Evolutionary conservation across 352 stramenopile species (phyloP), one percentile per base, ranked within the genome.

Genomic region (Phytophthora meadii): DNA sequence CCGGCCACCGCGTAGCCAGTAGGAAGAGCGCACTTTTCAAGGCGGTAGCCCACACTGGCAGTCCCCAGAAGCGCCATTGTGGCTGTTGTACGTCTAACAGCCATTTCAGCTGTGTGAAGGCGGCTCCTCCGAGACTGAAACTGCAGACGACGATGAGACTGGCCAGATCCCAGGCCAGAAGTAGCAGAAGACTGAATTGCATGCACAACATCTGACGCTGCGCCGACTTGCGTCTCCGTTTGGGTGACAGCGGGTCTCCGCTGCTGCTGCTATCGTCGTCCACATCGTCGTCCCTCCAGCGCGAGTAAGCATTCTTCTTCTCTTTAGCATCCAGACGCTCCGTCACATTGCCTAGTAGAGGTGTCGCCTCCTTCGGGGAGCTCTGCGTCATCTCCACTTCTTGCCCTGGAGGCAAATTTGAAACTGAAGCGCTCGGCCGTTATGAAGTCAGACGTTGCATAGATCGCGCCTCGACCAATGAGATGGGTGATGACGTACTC

Each of bases 31-130:
- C 52, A 37, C 77, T 83, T 62, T 94, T 94, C 54, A 66, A 51
- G 24, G 82, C 37, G 27, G 84, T 93, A 28, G 78, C 79, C 57
- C 78, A 78, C 42, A 92, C 82, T 0, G 87, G 84, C 1, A 94
- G 61, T 2, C 84, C 84, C 78, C 85, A 92, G 80, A 85, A 94
- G 49, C 82, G 82, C 84, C 84, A 94, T 37, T 81, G 70, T 28
- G 77, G 60, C 25, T 67, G 56, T 8, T 72, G 54, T 2, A 75
- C 56, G 27, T 81, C 74, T 25, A 86, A 55, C 11, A 93, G 74
- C 84, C 84, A 93, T 12, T 48, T 11, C 28, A 78, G 28, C 2
- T 37, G 32, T 8, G 72, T 56, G 47, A 91, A 88, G 41, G 59
- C 72, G 0, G 52, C 27, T 5, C 56, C 54, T 5, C 82, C 82